Evolutionary conservation across 225 moss, liverwort and hornwort genomes (phyloP).

Genomic region (Sphagnum contortum): DNA sequence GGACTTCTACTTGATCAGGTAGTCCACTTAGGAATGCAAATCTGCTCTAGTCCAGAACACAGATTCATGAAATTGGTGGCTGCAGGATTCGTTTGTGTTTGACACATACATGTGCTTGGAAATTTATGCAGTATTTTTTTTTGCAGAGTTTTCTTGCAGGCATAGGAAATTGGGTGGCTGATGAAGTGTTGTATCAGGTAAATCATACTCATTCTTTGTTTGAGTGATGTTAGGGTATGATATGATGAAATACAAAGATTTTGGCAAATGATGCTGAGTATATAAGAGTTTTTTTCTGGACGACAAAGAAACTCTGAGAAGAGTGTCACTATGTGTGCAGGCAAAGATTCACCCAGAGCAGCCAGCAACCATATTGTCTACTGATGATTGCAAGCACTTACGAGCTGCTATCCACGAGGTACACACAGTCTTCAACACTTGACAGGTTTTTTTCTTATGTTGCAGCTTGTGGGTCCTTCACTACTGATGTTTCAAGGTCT

Average conservation of each 20-base stretch:
- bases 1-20: conserved; percentile 73
- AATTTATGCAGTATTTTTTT: not conserved
- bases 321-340: conserved; percentile 17
- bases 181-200: conserved; percentile 76
- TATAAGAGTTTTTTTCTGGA: not conserved
- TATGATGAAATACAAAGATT: not conserved
- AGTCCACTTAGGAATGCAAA: not conserved
- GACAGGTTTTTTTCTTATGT: not conserved
- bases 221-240: not conserved
- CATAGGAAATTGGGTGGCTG: conserved; percentile 77
- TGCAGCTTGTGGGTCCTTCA: not conserved
- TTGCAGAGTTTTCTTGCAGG: conserved; percentile 56
- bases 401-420: conserved; percentile 47
- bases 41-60: too few species aligned
- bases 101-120: too few species aligned
- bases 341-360: conserved; percentile 65
- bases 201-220: not conserved
- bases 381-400: conserved; percentile 42
- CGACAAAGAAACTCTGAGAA: not conserved
- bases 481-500: not conserved
- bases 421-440: not conserved
- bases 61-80: too few species aligned
- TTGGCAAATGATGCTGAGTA: not conserved
- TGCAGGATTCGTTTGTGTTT: too few species aligned
- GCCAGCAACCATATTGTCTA: conserved; percentile 35